Evolutionary conservation across 2,329 filamentous ascomycete species (phyloP).

Genomic region (Aspergillus cejpii): DNA sequence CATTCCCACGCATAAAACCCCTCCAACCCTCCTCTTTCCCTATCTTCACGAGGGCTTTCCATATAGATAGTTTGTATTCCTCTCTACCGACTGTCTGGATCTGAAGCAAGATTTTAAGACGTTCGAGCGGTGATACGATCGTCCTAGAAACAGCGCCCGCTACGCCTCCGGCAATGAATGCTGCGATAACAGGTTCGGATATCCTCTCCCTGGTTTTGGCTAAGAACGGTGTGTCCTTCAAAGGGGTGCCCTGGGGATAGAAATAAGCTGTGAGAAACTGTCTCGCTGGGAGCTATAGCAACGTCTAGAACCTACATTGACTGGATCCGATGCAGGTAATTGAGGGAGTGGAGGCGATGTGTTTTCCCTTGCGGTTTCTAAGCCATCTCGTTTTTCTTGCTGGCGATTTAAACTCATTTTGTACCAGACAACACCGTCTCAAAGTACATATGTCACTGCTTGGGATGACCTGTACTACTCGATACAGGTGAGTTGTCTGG

Average conservation of each 20-base stretch:
- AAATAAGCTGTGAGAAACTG: constrained; percentile 2
- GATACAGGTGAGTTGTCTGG: too few species aligned
- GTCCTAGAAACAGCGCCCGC: constrained; percentile 96
- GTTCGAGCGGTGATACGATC: constrained; percentile 90
- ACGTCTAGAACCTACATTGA: constrained; percentile 18
- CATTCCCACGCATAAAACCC: constrained; percentile 96
- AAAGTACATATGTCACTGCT: not conserved
- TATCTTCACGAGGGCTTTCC: constrained; percentile 87
- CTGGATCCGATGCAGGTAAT: constrained; percentile 15
- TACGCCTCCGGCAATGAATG: constrained; percentile 88
- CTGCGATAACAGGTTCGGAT: constrained; percentile 78
- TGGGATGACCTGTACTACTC: too few species aligned
- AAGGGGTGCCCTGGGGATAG: constrained; percentile 16
- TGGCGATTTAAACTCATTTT: constrained; percentile 35
- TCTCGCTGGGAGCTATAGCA: constrained; percentile 1
- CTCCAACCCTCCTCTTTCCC: constrained; percentile 95
- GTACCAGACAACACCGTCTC: not conserved
- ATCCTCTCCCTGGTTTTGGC: constrained; percentile 40
- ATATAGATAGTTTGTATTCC: constrained; percentile 88
- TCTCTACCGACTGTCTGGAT: constrained; percentile 83
- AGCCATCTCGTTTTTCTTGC: constrained; percentile 17
- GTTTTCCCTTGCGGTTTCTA: constrained; percentile 14
- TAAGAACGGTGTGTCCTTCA: constrained; percentile 15
- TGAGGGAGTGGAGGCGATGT: constrained; percentile 18
- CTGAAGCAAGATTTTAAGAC: constrained; percentile 96